Conservation (phyloP, 805 yeast species). For the Candida boidinii region DNA sequence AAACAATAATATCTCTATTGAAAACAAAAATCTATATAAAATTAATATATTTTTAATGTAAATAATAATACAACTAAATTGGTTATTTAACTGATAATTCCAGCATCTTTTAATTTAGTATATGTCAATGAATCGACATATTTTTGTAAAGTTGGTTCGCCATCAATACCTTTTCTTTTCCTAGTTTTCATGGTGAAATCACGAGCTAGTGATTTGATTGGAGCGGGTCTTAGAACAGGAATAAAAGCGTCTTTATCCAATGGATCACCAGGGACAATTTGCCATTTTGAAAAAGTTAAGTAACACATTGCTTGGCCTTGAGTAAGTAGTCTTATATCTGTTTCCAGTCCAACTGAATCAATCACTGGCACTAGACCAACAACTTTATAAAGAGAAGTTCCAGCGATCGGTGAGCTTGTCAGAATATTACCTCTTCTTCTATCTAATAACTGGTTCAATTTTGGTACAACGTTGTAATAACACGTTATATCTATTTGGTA, state of each 20-base stretch:
- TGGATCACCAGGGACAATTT: conserved; percentile 85
- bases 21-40: too few species aligned
- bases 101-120: conserved; percentile 33
- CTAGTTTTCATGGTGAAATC: conserved; percentile 88
- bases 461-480: conserved; percentile 25
- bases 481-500: conserved; percentile 56
- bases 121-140: conserved; percentile 59
- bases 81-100: conserved; percentile 3
- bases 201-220: conserved; percentile 60
- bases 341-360: conserved; percentile 83
- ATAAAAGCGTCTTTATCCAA: conserved; percentile 55
- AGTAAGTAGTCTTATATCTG: conserved; percentile 71
- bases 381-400: conserved; percentile 58
- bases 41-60: too few species aligned
- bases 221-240: conserved; percentile 72
- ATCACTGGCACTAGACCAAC: conserved; percentile 74
- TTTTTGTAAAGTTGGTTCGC: conserved; percentile 58
- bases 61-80: neutral
- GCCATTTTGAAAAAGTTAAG: conserved; percentile 64
- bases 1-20: too few species aligned
- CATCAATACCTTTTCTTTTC: conserved; percentile 75
- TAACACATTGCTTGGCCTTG: conserved; percentile 73
- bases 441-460: conserved; percentile 30
- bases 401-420: conserved; percentile 49
- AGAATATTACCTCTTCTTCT: conserved; percentile 63